A percentile compares a stretch with the other conserved stretches of the same genome.
phyloP scores from a whole-genome alignment of 306 rosid species.

The Lagenaria siceraria region DNA sequence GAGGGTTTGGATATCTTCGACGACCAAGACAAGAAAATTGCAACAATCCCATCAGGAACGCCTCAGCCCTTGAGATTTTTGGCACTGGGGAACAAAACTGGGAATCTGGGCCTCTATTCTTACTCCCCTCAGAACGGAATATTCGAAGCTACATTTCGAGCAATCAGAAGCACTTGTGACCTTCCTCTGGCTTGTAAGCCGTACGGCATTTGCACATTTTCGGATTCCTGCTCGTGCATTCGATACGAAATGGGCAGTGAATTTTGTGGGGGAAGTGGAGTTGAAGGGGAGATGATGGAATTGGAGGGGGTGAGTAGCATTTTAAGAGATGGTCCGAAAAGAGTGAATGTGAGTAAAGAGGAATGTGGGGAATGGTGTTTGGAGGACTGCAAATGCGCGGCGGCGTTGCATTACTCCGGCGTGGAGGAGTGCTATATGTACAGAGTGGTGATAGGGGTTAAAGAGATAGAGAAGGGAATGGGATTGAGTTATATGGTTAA shows the following conservation, averaged over 20 bases:
- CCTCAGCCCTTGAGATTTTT: slow-evolving; percentile 42
- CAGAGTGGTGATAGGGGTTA: slow-evolving; percentile 53
- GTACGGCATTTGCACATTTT: slow-evolving; percentile 67
- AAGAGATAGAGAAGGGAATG: slow-evolving; percentile 34
- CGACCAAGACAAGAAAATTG: slow-evolving; percentile 51
- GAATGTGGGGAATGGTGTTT: slow-evolving; percentile 48
- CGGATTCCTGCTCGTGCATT: slow-evolving; percentile 65
- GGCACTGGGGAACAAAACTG: slow-evolving; percentile 64
- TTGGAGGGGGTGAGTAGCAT: slow-evolving; percentile 48
- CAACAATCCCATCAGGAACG: slow-evolving; percentile 37
- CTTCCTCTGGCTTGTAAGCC: slow-evolving; percentile 75
- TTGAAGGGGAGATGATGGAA: slow-evolving; percentile 44
- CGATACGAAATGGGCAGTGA: slow-evolving; percentile 13
- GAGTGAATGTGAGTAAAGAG: slow-evolving; percentile 39
- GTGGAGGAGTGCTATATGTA: slow-evolving; percentile 36
- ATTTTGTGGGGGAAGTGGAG: slow-evolving; percentile 26
- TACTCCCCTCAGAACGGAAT: slow-evolving; percentile 35
- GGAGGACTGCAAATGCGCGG: slow-evolving; percentile 58
- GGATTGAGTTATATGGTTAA: slow-evolving; percentile 59
- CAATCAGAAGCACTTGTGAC: slow-evolving; percentile 69
- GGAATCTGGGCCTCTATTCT: slow-evolving; percentile 66
- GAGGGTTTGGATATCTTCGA: slow-evolving; percentile 46
- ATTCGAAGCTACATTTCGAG: slow-evolving; percentile 71
- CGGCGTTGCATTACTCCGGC: slow-evolving; percentile 29
- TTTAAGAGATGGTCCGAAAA: slow-evolving; percentile 21